A percentile compares a stretch with the other conserved stretches of the same genome.
phyloP scores from a whole-genome alignment of 1,139 yeast genomes.

The Diutina siamensis region DNA sequence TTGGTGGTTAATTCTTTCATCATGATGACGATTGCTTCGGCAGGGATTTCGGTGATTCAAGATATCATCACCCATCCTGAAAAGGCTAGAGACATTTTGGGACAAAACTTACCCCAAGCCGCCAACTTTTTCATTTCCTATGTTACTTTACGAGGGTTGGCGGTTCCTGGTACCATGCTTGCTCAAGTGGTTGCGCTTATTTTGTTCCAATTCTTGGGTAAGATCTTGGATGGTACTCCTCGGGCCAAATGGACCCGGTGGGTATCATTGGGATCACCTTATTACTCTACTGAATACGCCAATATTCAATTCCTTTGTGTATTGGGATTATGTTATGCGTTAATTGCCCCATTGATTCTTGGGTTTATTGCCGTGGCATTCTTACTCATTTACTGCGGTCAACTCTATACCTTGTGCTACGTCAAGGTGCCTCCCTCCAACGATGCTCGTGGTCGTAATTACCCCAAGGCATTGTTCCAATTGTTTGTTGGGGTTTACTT shows the following conservation, averaged over 20 bases:
- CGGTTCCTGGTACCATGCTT: conserved; percentile 26
- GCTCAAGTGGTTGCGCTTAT: conserved; percentile 33
- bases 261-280: conserved; percentile 31
- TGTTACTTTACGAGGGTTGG: conserved; percentile 32
- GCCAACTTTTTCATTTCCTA: conserved; percentile 60
- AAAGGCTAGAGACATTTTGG: conserved; percentile 43
- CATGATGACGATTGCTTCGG: conserved; percentile 70
- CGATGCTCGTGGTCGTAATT: conserved; percentile 57
- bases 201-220: conserved; percentile 35
- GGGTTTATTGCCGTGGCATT: conserved; percentile 38
- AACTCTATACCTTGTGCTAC: conserved; percentile 42
- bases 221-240: conserved; percentile 30
- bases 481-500: conserved; percentile 53
- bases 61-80: conserved; percentile 44
- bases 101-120: conserved; percentile 53
- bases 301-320: conserved; percentile 27
- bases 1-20: conserved; percentile 78
- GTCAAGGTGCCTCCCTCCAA: conserved; percentile 41
- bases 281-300: conserved; percentile 30
- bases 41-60: conserved; percentile 62
- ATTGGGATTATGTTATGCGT: conserved; percentile 28
- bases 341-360: conserved; percentile 33
- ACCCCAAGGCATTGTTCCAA: conserved; percentile 56
- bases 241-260: conserved; percentile 37
- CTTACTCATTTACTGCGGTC: conserved; percentile 43